Evolutionary conservation across 2,329 filamentous ascomycete species (phyloP), one percentile per base, ranked within the genome.

Genomic region (Penicillium sp.): DNA sequence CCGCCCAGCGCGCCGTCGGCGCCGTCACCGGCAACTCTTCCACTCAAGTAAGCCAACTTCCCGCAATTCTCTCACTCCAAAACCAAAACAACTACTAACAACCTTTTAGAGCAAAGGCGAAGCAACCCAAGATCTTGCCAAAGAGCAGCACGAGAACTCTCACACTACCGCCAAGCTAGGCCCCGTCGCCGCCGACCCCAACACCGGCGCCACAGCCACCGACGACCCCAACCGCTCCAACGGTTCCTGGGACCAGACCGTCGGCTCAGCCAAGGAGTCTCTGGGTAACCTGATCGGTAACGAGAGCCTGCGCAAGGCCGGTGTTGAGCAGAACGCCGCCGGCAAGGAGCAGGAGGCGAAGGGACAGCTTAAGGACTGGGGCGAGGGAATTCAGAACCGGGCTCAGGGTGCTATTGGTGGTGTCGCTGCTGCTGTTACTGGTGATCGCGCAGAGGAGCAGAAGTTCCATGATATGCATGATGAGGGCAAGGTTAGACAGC

Each of bases 191-290:
- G 82, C 90, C 0, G 71, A 73, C 57, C 88, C 88, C 11, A 80
- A 87, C 50, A 84, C 86, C 0, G 91, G 91, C 48, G 88, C 87
- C 35, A 80, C 90, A 49, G 83, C 88, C 61, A 82, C 85, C 65
- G 91, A 96, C 75, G 81, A 91, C 75, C 80, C 87, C 11, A 81
- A 93, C 73, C 90, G 92, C 63, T 79, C 82, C 23, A 73, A 85
- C 19, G 93, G 93, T 44, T 82, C 83, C 19, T 96, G 89, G 87
- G 91, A 96, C 80, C 93, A 97, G 78, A 96, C 92, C 5, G 71
- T 93, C n/a, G 93, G 93, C 52, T 85, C 89, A 1, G 88, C 88
- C 44, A 97, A 97, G 81, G 91, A 97, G 73, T 80, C 87, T 4
- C 62, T 95, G 1, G 93, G 93, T 57, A 87, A 88, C 19, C 67